Evolutionary conservation across 306 rosid genomes (phyloP).

Genomic region (Begonia peltatifolia): DNA sequence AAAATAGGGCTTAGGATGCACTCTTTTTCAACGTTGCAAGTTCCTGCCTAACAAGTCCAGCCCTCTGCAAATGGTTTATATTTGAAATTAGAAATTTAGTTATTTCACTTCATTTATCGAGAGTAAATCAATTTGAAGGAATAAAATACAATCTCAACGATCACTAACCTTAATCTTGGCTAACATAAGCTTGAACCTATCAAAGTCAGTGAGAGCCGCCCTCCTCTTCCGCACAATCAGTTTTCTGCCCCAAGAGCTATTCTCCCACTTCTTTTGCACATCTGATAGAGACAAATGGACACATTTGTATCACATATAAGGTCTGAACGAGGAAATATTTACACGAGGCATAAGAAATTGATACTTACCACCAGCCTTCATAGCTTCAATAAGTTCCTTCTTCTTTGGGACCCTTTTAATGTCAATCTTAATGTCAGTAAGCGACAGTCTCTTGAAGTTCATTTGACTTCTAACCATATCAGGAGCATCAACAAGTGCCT

Average conservation of each 20-base stretch:
- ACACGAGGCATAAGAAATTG: neutral
- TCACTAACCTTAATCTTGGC: constrained; percentile 73
- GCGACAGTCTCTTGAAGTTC: constrained; percentile 87
- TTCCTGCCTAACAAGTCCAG: constrained; percentile 72
- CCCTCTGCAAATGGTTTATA: constrained; percentile 39
- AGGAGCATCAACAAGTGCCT: constrained; percentile 96
- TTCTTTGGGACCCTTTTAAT: constrained; percentile 87
- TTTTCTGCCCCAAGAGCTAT: constrained; percentile 92
- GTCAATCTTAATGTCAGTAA: constrained; percentile 81
- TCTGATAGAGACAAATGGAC: constrained; percentile 18
- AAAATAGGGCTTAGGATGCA: constrained; percentile 22
- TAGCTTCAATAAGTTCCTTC: constrained; percentile 76
- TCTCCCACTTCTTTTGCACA: constrained; percentile 97
- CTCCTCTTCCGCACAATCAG: constrained; percentile 73
- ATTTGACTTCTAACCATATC: constrained; percentile 67
- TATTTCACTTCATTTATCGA: no score
- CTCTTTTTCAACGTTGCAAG: constrained; percentile 64
- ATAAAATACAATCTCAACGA: neutral
- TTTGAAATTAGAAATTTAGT: no score
- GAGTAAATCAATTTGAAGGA: neutral
- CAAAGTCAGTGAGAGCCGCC: constrained; percentile 68
- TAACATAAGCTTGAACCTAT: constrained; percentile 91
- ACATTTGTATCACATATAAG: neutral
- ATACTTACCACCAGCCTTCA: constrained; percentile 69
- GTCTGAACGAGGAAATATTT: no score